A percentile compares a stretch with the other conserved stretches of the same genome.
phyloP scores from a whole-genome alignment of 2,329 filamentous ascomycete genomes.

The Chaetomium sp. region DNA sequence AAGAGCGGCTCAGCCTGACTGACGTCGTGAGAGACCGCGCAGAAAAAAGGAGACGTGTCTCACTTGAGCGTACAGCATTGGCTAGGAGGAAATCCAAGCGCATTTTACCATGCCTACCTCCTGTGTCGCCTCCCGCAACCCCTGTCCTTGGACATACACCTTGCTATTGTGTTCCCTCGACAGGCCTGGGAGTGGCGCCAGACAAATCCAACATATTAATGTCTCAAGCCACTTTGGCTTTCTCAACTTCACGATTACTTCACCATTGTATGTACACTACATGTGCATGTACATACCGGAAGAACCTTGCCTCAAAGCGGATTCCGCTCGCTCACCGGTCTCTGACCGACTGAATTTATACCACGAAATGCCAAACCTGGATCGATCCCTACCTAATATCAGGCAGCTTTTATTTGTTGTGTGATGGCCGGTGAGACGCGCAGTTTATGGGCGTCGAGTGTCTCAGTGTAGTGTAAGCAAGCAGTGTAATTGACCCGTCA shows the following conservation, averaged over 20 bases:
- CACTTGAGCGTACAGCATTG: not conserved
- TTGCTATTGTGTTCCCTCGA: not conserved
- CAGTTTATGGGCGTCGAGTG: not conserved
- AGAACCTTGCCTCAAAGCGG: not conserved
- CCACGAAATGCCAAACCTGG: not conserved
- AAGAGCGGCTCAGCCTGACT: not conserved
- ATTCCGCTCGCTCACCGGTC: conserved; percentile 1
- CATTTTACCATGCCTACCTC: not conserved
- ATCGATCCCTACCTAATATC: not conserved
- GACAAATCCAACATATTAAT: not conserved
- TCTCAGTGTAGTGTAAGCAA: not conserved
- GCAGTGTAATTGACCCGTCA: not conserved
- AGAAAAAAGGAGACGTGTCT: not conserved
- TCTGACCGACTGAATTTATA: not conserved
- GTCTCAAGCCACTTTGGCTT: not conserved
- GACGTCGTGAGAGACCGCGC: not conserved
- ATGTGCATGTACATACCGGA: not conserved
- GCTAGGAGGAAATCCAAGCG: not conserved
- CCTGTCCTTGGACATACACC: not conserved
- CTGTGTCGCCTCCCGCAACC: not conserved
- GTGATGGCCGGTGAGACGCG: not conserved
- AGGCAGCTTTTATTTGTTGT: not conserved
- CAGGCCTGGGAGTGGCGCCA: not conserved
- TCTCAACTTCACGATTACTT: not conserved
- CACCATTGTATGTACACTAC: not conserved